Evolutionary conservation across 176 grass and related monocot genomes (phyloP).

Genomic region (Secale cereale): DNA sequence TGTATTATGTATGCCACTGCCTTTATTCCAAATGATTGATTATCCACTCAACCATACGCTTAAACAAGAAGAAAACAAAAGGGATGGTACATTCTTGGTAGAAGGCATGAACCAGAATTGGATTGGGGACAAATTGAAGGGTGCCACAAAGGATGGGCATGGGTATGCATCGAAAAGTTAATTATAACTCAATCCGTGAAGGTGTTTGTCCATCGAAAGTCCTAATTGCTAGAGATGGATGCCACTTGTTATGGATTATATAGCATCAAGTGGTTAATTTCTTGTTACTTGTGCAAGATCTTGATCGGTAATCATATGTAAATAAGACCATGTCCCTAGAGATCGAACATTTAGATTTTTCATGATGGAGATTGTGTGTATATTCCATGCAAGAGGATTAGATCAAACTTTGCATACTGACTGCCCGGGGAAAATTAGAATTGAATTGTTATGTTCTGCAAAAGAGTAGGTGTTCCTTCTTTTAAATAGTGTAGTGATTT

Average conservation of each 20-base stretch:
- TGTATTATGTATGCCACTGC: background rate
- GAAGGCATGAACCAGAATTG: background rate
- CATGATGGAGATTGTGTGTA: no score
- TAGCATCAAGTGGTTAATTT: background rate
- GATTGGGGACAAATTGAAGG: background rate
- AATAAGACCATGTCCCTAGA: no score
- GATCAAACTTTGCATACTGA: no score
- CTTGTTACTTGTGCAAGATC: background rate
- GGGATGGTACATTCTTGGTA: background rate
- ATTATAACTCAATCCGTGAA: background rate
- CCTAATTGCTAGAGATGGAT: background rate
- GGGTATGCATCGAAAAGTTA: background rate
- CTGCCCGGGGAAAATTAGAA: background rate
- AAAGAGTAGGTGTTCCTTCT: background rate
- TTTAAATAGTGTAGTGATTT: background rate
- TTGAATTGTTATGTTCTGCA: background rate
- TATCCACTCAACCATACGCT: background rate
- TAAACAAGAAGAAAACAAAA: background rate
- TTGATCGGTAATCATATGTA: background rate
- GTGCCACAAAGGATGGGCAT: background rate
- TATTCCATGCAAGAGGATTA: no score
- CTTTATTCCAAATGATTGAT: constrained; percentile 21
- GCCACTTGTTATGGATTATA: background rate
- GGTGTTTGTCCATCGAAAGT: constrained; percentile 33
- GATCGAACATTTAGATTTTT: no score